A percentile compares a stretch with the other conserved stretches of the same genome.
Conservation (phyloP, 345 rosid species). For the Populus deltoides region DNA sequence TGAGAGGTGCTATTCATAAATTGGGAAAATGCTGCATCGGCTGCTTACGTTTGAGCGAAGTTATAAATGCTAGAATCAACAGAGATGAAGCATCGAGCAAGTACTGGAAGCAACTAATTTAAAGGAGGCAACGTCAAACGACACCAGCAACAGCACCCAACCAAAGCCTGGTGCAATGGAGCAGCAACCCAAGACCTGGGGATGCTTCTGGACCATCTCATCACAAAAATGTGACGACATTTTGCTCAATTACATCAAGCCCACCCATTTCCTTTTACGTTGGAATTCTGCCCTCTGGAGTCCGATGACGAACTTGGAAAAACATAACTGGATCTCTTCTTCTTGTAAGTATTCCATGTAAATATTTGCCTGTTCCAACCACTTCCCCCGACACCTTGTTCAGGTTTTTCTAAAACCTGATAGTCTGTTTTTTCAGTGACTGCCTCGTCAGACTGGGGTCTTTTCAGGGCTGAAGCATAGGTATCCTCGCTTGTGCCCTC, state of each 20-base stretch:
- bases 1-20: not conserved
- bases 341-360: constrained; percentile 77
- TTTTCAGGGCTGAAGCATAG: constrained; percentile 36
- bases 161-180: not conserved
- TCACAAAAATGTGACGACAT: not conserved
- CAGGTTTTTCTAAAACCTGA: constrained; percentile 42
- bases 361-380: constrained; percentile 44
- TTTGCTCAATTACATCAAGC: not conserved
- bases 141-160: not conserved
- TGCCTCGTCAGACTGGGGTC: constrained; percentile 28
- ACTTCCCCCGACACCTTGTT: constrained; percentile 26
- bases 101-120: not conserved
- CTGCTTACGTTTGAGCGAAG: not conserved
- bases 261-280: constrained; percentile 58
- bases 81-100: not conserved
- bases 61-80: not conserved
- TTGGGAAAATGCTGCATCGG: not conserved
- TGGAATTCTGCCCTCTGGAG: constrained; percentile 62
- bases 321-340: constrained; percentile 78
- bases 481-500: constrained; percentile 76
- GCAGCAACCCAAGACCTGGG: not conserved
- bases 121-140: not conserved
- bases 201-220: not conserved
- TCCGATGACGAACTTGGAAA: constrained; percentile 69
- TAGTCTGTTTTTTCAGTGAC: constrained; percentile 24